Conservation (phyloP, 257 asterid species). For the Datura wrightii region DNA sequence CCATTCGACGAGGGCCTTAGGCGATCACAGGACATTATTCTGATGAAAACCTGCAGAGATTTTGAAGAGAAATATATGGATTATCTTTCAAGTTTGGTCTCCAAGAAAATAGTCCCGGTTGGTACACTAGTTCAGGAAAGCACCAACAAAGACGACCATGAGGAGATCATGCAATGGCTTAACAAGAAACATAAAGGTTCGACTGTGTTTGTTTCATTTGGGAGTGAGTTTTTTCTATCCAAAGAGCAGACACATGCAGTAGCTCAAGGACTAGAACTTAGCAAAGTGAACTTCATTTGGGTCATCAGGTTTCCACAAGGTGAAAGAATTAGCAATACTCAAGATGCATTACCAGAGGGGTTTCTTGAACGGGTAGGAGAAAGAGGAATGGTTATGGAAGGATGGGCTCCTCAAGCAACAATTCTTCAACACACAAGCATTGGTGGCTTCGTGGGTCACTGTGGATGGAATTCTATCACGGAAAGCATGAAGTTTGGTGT, state of each 20-base stretch:
- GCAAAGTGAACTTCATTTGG: slow-evolving; percentile 54
- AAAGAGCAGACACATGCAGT: slow-evolving; percentile 45
- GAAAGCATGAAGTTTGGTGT: slow-evolving; percentile 43
- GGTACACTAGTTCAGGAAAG: slow-evolving; percentile 53
- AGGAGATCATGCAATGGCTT: slow-evolving; percentile 40
- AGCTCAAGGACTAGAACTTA: slow-evolving; percentile 51
- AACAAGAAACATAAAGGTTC: slow-evolving; percentile 40
- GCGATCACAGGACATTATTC: not conserved
- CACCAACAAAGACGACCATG: slow-evolving; percentile 11
- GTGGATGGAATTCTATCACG: slow-evolving; percentile 37
- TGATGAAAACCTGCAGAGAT: slow-evolving; percentile 50
- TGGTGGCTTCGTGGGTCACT: not conserved
- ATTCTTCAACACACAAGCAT: slow-evolving; percentile 33
- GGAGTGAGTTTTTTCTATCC: slow-evolving; percentile 52
- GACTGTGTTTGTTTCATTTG: slow-evolving; percentile 52
- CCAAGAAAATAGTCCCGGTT: slow-evolving; percentile 46
- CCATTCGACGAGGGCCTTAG: not conserved
- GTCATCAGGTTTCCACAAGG: slow-evolving; percentile 56
- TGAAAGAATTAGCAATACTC: not conserved
- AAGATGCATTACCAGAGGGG: slow-evolving; percentile 43
- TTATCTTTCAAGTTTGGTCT: slow-evolving; percentile 25
- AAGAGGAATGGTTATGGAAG: slow-evolving; percentile 39
- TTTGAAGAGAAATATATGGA: slow-evolving; percentile 48
- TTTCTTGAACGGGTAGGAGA: slow-evolving; percentile 35
- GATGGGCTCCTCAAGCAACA: slow-evolving; percentile 48